A percentile compares a stretch with the other conserved stretches of the same genome.
Evolutionary conservation across 192 early-diverging fungal genomes (phyloP).

Genomic region (Backusella mclennaniae): DNA sequence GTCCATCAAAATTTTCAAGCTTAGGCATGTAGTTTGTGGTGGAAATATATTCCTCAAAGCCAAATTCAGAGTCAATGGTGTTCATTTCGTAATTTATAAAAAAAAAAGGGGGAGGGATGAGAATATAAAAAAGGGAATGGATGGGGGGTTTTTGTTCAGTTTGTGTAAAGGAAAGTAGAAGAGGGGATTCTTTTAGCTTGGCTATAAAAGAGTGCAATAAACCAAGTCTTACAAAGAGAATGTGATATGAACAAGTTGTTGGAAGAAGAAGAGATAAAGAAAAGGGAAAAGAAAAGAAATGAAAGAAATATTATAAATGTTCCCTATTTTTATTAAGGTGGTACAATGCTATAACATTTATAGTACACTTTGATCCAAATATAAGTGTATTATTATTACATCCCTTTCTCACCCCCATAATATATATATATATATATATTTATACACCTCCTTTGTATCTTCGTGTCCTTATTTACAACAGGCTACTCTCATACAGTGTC

Average conservation of each 20-base stretch:
- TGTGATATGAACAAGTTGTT: not conserved
- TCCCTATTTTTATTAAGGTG: not conserved
- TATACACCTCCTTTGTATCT: not conserved
- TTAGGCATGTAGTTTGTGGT: conserved; percentile 11
- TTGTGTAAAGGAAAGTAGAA: not conserved
- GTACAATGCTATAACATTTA: not conserved
- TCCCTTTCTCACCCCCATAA: not conserved
- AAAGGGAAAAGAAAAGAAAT: not conserved
- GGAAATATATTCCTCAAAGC: conserved; percentile 15
- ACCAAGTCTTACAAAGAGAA: not conserved
- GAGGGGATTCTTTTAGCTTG: not conserved
- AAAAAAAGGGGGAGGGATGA: not conserved
- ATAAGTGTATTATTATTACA: not conserved
- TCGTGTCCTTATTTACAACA: not conserved
- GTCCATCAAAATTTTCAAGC: conserved; percentile 2
- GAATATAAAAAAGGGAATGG: not conserved
- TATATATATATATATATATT: too few relatives aligned
- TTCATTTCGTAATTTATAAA: not conserved
- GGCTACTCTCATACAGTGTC: not conserved
- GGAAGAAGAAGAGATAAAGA: not conserved
- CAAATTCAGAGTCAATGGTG: conserved; percentile 14
- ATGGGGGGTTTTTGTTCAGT: not conserved
- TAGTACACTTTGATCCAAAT: not conserved
- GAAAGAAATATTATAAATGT: not conserved
- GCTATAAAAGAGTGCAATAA: conserved; percentile 2